Base-by-base conservation (phyloP, 768 basidiomycete genomes). In the Mycena maculata region DNA sequence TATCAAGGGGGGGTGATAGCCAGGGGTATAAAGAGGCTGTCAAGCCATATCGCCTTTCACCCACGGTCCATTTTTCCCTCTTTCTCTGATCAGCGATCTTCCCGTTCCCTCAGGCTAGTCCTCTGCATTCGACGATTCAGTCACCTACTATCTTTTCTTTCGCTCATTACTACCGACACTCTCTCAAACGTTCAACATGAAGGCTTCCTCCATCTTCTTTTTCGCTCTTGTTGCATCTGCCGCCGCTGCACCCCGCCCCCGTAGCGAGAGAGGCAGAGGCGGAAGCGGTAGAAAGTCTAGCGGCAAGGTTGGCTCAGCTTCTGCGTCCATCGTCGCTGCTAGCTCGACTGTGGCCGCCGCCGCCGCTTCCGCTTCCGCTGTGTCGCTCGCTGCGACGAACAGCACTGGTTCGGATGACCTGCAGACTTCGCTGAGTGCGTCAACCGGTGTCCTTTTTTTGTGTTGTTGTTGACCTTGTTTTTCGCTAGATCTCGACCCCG, bases 401-500 rank as follows among this genome's bases (percentile, higher is more conserved):
- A 36, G 13, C 33, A 36, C 33, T 36, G 33, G 33, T 6, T 36
- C 33, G 33, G 33, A 6, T 13, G 33, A 36, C 33, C 33, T 36
- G 6, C 33, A 36, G 13, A 7, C 33, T 6, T 36, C 33, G 33
- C 33, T 36, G 8, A 36, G 33, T 48, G 45, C 23, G 9, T 22
- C 6, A 27, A 27, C 44, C 44, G n/a, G n/a, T 20, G 44, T 20
- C n/a, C 16, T 20, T 20, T 15, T 45, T 45, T n/a, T 7, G 8
- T 45, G 10, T 45, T n/a, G 44, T 8, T 22, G n/a, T 7, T 20
- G n/a, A 45, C n/a, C n/a, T 45, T 45, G 7, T 23, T 11, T 49
- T 27, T 45, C 49, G 48, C 25, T 61, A 81, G 82, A 82, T 4
- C 77, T 88, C 27, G 84, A 86, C 66, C 80, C 83, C 9, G 69